Conservation (phyloP, 139 green algal genomes). For the Chlamydomonas sp. region DNA sequence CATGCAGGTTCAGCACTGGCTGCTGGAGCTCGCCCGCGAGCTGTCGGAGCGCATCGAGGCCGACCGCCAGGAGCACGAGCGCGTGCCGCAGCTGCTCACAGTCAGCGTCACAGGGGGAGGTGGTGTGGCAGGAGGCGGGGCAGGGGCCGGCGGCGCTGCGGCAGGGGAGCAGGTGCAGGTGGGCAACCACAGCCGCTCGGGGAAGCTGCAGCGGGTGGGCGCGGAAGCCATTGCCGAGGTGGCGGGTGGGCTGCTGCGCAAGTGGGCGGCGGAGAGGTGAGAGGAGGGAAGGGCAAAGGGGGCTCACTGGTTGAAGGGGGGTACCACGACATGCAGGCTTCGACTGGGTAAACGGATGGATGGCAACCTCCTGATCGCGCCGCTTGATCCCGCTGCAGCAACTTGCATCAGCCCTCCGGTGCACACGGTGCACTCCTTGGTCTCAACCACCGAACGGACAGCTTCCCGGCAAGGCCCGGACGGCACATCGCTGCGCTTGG, state of each 20-base stretch:
- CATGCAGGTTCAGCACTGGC: constrained; percentile 66
- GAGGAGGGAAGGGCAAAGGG: not conserved
- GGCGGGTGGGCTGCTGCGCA: constrained; percentile 63
- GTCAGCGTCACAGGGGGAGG: constrained; percentile 26
- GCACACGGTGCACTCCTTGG: too few relatives aligned
- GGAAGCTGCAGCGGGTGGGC: constrained; percentile 24
- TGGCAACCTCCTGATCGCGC: too few relatives aligned
- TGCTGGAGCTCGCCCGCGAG: constrained; percentile 71
- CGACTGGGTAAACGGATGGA: too few relatives aligned
- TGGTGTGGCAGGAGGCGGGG: not conserved
- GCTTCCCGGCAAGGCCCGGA: not conserved
- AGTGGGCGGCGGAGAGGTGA: constrained; percentile 49
- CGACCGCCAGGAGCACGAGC: constrained; percentile 57
- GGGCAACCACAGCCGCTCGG: not conserved
- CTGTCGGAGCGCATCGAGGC: constrained; percentile 71
- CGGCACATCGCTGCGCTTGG: too few relatives aligned
- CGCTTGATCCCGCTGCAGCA: too few relatives aligned
- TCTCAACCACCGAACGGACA: too few relatives aligned
- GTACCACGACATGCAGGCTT: not conserved
- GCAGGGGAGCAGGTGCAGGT: not conserved
- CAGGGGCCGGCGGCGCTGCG: not conserved
- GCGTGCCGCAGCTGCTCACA: constrained; percentile 59
- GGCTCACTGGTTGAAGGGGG: not conserved
- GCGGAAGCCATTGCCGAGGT: constrained; percentile 65
- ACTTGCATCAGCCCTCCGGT: too few relatives aligned